phyloP scores from a whole-genome alignment of 2,329 filamentous ascomycete genomes.

The Neonectria punicea region DNA sequence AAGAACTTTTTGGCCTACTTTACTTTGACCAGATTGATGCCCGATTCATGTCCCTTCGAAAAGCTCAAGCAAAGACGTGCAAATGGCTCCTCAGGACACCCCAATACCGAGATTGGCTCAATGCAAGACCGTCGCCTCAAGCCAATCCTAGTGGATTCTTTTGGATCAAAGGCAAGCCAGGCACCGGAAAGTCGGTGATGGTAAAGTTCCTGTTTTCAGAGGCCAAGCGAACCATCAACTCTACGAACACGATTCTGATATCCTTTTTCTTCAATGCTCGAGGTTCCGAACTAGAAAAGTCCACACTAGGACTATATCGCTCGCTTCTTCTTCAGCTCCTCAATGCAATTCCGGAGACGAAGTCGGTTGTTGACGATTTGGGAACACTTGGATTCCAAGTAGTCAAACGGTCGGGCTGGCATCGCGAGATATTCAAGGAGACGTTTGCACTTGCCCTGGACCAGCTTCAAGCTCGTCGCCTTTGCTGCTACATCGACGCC shows the following conservation, averaged over 20 bases:
- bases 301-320: conserved; percentile 59
- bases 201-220: conserved; percentile 51
- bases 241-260: conserved; percentile 37
- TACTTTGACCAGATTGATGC: conserved; percentile 23
- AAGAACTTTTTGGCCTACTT: background rate
- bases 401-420: background rate
- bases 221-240: conserved; percentile 12
- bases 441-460: background rate
- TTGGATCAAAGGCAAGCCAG: conserved; percentile 59
- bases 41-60: conserved; percentile 4
- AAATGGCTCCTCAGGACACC: conserved; percentile 13
- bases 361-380: background rate
- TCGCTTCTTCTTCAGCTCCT: conserved; percentile 60
- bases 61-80: conserved; percentile 17
- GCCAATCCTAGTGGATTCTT: conserved; percentile 47
- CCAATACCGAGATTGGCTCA: conserved; percentile 12
- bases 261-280: conserved; percentile 63
- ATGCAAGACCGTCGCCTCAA: no score
- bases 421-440: background rate
- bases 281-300: conserved; percentile 55
- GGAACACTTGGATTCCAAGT: background rate
- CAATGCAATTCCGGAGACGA: conserved; percentile 30
- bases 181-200: conserved; percentile 56
- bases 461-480: background rate
- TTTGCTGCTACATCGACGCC: conserved; percentile 50